These are phyloP conservation scores for Cladosporium sp. DNA, from an alignment of 2,329 filamentous ascomycete genomes.

Conservation along the genomic window DNA sequence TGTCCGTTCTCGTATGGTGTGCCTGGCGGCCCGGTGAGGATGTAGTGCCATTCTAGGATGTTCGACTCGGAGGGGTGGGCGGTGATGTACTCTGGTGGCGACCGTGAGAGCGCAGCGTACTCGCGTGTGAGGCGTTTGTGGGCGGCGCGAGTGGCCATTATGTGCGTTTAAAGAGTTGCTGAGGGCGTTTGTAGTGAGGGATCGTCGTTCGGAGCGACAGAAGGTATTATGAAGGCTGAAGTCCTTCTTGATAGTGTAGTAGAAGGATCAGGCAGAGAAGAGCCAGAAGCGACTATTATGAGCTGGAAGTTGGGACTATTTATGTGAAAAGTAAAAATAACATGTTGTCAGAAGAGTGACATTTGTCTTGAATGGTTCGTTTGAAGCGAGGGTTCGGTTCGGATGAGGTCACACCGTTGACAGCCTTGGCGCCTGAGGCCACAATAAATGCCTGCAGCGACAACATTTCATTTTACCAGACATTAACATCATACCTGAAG, in stretches of 20 bases:
- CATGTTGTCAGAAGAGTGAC: too few relatives aligned
- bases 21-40: conserved; percentile 88
- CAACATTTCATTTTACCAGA: too few relatives aligned
- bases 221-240: too few relatives aligned
- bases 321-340: too few relatives aligned
- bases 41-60: conserved; percentile 42
- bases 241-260: too few relatives aligned
- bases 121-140: conserved; percentile 37
- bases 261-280: neutral
- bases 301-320: too few relatives aligned
- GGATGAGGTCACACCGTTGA: neutral
- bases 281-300: neutral
- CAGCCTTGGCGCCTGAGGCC: neutral
- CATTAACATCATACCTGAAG: too few relatives aligned
- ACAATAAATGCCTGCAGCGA: too few relatives aligned
- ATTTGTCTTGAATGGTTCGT: neutral
- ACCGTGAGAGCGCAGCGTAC: conserved; percentile 33
- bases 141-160: conserved; percentile 37
- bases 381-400: neutral
- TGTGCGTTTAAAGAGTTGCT: conserved; percentile 2
- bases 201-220: too few relatives aligned
- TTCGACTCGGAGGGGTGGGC: conserved; percentile 31
- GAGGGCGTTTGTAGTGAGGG: neutral
- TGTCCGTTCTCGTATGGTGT: conserved; percentile 94
- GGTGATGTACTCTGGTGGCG: conserved; percentile 32